phyloP scores from a whole-genome alignment of 306 rosid species.

The Cucumis melo region DNA sequence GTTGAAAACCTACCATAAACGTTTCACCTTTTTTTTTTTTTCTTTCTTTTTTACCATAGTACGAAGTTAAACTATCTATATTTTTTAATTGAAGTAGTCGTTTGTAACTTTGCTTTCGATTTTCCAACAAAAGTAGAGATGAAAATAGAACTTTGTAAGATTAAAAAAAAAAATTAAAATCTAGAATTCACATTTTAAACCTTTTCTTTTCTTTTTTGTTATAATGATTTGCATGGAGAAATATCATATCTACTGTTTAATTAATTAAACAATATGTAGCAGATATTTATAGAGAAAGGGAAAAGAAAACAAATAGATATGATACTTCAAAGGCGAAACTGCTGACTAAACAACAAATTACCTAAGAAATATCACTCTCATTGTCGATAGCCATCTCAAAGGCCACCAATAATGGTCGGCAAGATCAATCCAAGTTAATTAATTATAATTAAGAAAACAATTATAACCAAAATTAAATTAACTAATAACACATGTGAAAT shows the following conservation, averaged over 20 bases:
- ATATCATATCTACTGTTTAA: too few species aligned
- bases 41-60: too few species aligned
- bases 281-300: background rate
- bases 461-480: background rate
- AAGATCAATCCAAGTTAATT: background rate
- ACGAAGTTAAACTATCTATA: too few species aligned
- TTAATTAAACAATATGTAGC: background rate
- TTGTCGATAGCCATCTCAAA: background rate
- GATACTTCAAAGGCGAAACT: background rate
- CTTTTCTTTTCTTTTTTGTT: background rate
- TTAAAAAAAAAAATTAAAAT: too few species aligned
- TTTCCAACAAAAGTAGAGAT: too few species aligned
- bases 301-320: background rate
- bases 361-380: background rate
- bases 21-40: too few species aligned
- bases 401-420: background rate
- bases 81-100: too few species aligned
- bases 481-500: constrained; percentile 1
- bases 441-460: background rate
- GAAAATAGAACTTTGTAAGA: too few species aligned
- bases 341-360: background rate
- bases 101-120: too few species aligned
- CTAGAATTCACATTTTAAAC: background rate
- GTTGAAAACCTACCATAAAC: too few species aligned
- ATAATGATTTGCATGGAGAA: background rate